These are phyloP conservation scores for Globisporangium perplexum DNA, from an alignment of 352 stramenopile genomes.

Conservation along the genomic window DNA sequence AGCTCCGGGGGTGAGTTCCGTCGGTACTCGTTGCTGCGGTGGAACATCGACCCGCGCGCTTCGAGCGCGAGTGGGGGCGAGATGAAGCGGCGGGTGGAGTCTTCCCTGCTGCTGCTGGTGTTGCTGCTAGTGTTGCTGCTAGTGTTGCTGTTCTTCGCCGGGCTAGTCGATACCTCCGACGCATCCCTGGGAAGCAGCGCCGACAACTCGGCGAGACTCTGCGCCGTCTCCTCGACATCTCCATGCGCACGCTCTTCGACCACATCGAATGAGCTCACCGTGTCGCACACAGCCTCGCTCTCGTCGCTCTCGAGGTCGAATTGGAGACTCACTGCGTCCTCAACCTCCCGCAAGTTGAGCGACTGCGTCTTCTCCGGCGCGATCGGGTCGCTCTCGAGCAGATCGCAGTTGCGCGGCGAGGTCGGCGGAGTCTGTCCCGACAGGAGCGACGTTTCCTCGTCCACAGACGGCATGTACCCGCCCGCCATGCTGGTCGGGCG, in stretches of 20 bases:
- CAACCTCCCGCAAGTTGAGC: conserved; percentile 1
- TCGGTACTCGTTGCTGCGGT: conserved; percentile 28
- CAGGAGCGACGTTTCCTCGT: conserved; percentile 60
- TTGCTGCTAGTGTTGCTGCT: too few relatives aligned
- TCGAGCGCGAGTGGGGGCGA: conserved; percentile 52
- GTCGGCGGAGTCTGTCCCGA: conserved; percentile 40
- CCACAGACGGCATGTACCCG: conserved; percentile 69
- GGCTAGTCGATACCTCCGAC: too few relatives aligned
- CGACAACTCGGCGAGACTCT: not conserved
- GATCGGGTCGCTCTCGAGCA: not conserved
- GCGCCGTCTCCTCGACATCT: not conserved
- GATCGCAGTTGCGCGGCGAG: conserved; percentile 23
- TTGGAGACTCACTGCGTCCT: conserved; percentile 1
- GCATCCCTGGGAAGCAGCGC: not conserved
- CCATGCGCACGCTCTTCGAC: not conserved
- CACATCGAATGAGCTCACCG: too few relatives aligned
- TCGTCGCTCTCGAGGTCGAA: conserved; percentile 12
- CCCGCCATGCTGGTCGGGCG: conserved; percentile 18
- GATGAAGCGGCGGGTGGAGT: conserved; percentile 20
- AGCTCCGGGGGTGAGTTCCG: conserved; percentile 67
- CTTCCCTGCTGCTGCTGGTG: not conserved
- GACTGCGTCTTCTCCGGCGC: conserved; percentile 1
- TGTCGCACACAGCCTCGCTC: not conserved
- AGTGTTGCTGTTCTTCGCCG: too few relatives aligned
- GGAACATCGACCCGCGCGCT: conserved; percentile 23